A percentile compares a stretch with the other conserved stretches of the same genome.
Conservation (phyloP, 2,329 filamentous ascomycete species). For the Parafenestella ontariensis region DNA sequence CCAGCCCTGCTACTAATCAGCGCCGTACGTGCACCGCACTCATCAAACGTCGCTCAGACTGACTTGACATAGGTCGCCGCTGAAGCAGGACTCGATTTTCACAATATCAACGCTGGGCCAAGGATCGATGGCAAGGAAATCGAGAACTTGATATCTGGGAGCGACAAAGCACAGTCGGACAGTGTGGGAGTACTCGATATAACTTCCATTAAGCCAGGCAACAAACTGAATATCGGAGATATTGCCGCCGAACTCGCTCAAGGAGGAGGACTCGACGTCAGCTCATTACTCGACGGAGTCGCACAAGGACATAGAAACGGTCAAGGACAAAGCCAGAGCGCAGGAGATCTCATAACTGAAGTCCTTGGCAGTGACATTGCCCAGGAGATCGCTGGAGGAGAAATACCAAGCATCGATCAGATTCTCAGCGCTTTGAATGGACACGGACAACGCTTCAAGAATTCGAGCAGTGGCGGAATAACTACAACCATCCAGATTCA, state of each 20-base stretch:
- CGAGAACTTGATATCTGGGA: constrained; percentile 33
- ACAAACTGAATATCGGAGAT: constrained; percentile 13
- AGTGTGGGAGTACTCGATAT: constrained; percentile 20
- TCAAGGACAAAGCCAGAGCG: constrained; percentile 8
- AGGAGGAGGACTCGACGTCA: constrained; percentile 23
- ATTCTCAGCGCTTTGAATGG: constrained; percentile 19
- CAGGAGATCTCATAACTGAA: constrained; percentile 13
- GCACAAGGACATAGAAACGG: constrained; percentile 16
- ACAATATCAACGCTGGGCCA: constrained; percentile 27
- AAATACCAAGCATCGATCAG: constrained; percentile 12
- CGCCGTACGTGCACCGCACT: constrained; percentile 30
- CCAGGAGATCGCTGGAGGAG: constrained; percentile 29
- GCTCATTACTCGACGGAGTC: constrained; percentile 25
- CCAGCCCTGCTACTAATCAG: constrained; percentile 38
- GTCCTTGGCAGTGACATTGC: constrained; percentile 21
- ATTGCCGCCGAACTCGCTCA: constrained; percentile 23
- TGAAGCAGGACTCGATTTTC: constrained; percentile 35
- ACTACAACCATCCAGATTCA: constrained; percentile 7
- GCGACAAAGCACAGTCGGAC: constrained; percentile 21
- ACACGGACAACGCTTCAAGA: constrained; percentile 16
- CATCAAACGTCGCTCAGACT: constrained; percentile 12
- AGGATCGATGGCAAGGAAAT: constrained; percentile 32
- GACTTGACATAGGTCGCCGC: constrained; percentile 31
- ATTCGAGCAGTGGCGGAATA: no score
- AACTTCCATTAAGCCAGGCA: constrained; percentile 11